Evolutionary conservation across 106 monocot species (phyloP).

Genomic region (Alisma plantagoaquatica): DNA sequence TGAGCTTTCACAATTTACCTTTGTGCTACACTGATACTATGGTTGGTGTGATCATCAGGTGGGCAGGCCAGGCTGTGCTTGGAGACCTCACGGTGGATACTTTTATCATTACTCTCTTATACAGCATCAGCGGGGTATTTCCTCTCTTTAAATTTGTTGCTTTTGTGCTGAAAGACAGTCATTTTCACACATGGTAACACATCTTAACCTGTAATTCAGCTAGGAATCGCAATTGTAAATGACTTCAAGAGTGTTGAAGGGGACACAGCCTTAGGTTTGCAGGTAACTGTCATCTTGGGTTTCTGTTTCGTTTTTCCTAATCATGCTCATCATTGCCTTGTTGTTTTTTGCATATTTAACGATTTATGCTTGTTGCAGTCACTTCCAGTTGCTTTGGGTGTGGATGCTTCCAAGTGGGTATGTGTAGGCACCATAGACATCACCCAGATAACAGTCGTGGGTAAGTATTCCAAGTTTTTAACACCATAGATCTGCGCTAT

Average conservation of each 20-base stretch:
- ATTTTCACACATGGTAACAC: no score
- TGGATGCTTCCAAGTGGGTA: slow-evolving; percentile 84
- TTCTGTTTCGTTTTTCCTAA: no score
- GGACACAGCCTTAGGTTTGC: slow-evolving; percentile 66
- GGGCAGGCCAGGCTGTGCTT: slow-evolving; percentile 91
- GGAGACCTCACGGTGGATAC: slow-evolving; percentile 84
- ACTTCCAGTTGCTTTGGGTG: slow-evolving; percentile 79
- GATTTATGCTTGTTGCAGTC: slow-evolving; percentile 30
- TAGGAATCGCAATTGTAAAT: slow-evolving; percentile 87
- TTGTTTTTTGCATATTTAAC: background rate
- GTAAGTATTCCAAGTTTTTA: no score
- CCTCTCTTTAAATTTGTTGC: slow-evolving; percentile 7
- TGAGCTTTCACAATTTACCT: no score
- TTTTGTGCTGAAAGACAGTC: no score
- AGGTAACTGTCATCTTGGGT: no score
- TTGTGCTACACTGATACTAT: no score
- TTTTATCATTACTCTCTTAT: slow-evolving; percentile 72
- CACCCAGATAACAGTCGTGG: slow-evolving; percentile 74
- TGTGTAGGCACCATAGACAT: slow-evolving; percentile 90
- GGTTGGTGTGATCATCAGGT: no score
- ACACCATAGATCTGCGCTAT: no score
- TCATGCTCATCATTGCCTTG: no score
- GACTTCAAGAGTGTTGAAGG: slow-evolving; percentile 93
- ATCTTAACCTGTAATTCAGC: no score
- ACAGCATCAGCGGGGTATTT: slow-evolving; percentile 86